Evolutionary conservation across 2,329 filamentous ascomycete genomes (phyloP), one percentile per base, ranked within the genome.

Genomic region (Penicillium sp.): DNA sequence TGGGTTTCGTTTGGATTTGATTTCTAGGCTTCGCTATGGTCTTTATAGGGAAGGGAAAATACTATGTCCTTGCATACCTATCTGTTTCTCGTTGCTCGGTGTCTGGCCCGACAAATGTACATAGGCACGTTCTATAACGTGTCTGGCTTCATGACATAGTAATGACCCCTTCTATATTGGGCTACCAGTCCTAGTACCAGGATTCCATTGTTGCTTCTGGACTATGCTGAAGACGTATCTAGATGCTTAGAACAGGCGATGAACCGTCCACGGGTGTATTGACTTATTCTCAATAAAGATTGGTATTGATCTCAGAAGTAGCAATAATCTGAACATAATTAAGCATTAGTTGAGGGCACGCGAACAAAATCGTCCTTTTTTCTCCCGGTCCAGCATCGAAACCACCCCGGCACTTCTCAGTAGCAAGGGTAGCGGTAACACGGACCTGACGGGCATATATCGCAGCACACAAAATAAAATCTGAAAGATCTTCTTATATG

Each of bases 301-400:
- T 41, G 17, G 17, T 29, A 9, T 12, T 5, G 29, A 42, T 31
- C 22, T 24, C 6, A 15, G 13, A 33, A n/a, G 21, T 17, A 41
- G 28, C 10, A 32, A 40, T 22, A 17, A 8, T 41, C n/a, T 4
- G 8, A 33, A 13, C 15, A 33, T 21, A 26, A 49, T 49, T 49
- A 49, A 49, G 41, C 21, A 49, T 49, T 49, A 49, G 13, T 38
- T 31, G 19, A 45, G 38, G 32, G 28, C 22, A 21, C 22, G 22
- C 41, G 45, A 45, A 37, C 17, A 17, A 17, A 17, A 17, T 17
- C 17, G 17, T 17, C 17, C 17, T 17, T 17, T 17, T 17, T 17
- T 17, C 17, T 17, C 17, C 17, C 17, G 17, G 17, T 17, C 17
- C 17, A 17, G 17, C 17, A 17, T 17, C 17, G 17, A 17, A 17